Evolutionary conservation across 306 rosid species (phyloP).

Genomic region (Geum urbanum): DNA sequence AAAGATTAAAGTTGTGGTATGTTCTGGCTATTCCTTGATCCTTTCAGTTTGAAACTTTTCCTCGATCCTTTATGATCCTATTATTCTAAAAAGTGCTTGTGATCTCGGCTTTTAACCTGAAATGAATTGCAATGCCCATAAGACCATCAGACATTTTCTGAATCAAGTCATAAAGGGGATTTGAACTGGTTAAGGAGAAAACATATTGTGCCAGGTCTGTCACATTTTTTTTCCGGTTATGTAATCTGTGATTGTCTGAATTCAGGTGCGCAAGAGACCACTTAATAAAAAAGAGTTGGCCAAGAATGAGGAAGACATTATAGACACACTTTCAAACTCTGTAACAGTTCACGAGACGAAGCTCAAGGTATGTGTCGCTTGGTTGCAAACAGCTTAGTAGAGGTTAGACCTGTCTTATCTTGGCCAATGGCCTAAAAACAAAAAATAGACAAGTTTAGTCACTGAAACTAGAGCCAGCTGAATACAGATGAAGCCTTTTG

Average conservation of each 20-base stretch:
- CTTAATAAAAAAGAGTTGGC: slow-evolving; percentile 87
- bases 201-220: neutral
- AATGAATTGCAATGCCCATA: slow-evolving; percentile 18
- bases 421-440: neutral
- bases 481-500: neutral
- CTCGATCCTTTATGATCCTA: neutral
- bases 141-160: neutral
- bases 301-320: slow-evolving; percentile 92
- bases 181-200: slow-evolving; percentile 10
- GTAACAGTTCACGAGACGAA: slow-evolving; percentile 93
- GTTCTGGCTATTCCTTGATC: slow-evolving; percentile 29
- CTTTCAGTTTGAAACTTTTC: neutral
- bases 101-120: slow-evolving; percentile 8
- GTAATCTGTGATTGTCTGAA: slow-evolving; percentile 15
- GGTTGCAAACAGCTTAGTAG: neutral
- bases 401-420: neutral
- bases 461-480: neutral
- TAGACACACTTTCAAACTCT: slow-evolving; percentile 72
- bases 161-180: slow-evolving; percentile 2
- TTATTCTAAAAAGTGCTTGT: neutral
- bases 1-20: slow-evolving; percentile 99
- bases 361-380: slow-evolving; percentile 57
- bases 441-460: neutral
- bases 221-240: neutral
- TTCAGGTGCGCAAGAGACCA: slow-evolving; percentile 98